Evolutionary conservation across 2,329 filamentous ascomycete species (phyloP).

Genomic region (Trichothecium sympodiale): DNA sequence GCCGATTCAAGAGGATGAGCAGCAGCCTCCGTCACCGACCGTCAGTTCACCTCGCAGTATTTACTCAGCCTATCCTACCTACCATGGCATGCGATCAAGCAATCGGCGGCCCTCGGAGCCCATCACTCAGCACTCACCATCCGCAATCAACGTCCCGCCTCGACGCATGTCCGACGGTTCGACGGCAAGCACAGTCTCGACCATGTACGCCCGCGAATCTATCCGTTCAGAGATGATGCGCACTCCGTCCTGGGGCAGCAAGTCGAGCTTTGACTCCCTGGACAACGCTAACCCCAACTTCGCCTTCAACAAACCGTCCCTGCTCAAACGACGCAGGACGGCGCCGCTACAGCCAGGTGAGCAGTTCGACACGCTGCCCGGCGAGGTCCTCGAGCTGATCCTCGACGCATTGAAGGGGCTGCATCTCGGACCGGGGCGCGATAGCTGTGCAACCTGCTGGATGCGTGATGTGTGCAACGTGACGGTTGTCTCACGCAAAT

Average conservation of each 20-base stretch:
- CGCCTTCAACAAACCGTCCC: slow-evolving; percentile 2
- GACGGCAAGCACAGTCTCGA: slow-evolving; percentile 11
- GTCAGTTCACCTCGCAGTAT: background rate
- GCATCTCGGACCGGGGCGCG: slow-evolving; percentile 35
- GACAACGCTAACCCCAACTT: slow-evolving; percentile 13
- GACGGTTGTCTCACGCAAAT: slow-evolving; percentile 37
- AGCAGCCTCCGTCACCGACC: background rate
- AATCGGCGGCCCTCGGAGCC: background rate
- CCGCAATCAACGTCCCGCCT: slow-evolving; percentile 20
- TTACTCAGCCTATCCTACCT: background rate
- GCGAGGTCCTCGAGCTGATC: slow-evolving; percentile 48
- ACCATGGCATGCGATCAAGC: background rate
- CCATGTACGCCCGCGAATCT: slow-evolving; percentile 18
- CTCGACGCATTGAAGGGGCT: slow-evolving; percentile 38
- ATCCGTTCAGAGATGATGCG: slow-evolving; percentile 13
- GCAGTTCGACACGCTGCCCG: slow-evolving; percentile 42
- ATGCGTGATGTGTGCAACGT: slow-evolving; percentile 48
- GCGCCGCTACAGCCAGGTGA: slow-evolving; percentile 30
- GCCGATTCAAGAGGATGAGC: slow-evolving; percentile 4
- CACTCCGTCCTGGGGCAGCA: slow-evolving; percentile 21
- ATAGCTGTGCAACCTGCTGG: slow-evolving; percentile 53
- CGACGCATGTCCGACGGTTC: slow-evolving; percentile 16
- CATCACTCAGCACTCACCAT: slow-evolving; percentile 5
- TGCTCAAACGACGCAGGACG: slow-evolving; percentile 11
- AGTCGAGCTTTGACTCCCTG: slow-evolving; percentile 28